Base-by-base conservation (phyloP, 257 asterid species). In the Penstemon barbatus region DNA sequence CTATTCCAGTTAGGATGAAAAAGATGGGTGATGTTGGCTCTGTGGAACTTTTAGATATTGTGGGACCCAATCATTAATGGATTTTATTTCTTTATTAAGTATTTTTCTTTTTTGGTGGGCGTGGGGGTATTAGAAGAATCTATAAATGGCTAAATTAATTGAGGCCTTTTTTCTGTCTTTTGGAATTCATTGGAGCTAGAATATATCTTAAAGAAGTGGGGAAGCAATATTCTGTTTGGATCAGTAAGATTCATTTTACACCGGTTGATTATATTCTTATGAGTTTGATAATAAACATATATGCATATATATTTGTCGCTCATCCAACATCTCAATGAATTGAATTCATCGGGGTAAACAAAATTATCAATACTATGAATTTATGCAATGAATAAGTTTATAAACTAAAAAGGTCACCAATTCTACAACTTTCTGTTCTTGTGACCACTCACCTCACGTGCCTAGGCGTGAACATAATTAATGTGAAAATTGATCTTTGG, bases 31-130 rank as follows among this genome's bases (percentile, higher is more conserved):
- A 81, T 79, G 63, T 66, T 81, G 75, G 77, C 33, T 71, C 53
- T 77, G 85, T 74, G 59, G 52, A 61, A 70, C 82, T 79, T 78
- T 25, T 25, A 80, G 89, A 83, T 84, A 83, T 75, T 75, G 87
- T 81, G 89, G 90, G 90, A 69, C 70, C 84, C 75, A 41, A 74
- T 70, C 57, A 54, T 56, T 38, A 33, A 33, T 33, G 11, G 12
- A 37, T 65, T 44, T 64, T 36, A 13, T 11, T 51, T 9, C 8
- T 6, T 12, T 63, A 62, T 58, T 15, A 15, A 15, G 18, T 15
- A 15, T 15, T 15, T 69, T 63, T 48, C 61, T 60, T 18, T 43
- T 25, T 45, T 36, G 43, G 57, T 3, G 10, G 68, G 67, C 58
- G 49, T 57, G 6, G 33, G 33, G 33, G 33, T 15, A 2, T 25